Evolutionary conservation across 2,329 filamentous ascomycete species (phyloP), one percentile per base, ranked within the genome.

Genomic region (Amesomyces nigricolor): DNA sequence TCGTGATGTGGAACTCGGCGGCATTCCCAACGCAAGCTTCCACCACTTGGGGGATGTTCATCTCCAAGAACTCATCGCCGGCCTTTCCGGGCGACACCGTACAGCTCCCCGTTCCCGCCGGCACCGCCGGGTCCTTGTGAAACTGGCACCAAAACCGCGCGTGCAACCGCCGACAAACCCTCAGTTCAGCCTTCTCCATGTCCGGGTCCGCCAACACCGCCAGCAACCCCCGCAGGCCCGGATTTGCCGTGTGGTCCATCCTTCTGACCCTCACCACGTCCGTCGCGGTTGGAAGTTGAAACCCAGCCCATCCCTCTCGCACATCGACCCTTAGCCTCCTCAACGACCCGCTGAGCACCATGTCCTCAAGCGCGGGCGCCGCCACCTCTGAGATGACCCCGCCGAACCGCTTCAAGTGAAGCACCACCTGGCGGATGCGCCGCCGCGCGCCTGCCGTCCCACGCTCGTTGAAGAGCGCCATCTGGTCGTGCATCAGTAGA

Each of bases 161-260:
- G 58, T 76, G 75, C 40, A 61, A 62, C 16, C 37, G n/a, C 17
- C 63, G 63, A 51, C 67, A 67, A 39, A 75, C 68, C 60, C 65
- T 65, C 29, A 78, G 61, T 54, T 70, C 66, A 13, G 71, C 73
- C 42, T 59, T 67, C 47, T 73, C 65, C 37, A 79, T 65, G 46
- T 77, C 72, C 47, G 76, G 76, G 55, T 78, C 76, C 42, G 70
- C 65, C 52, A 79, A 62, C 16, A 78, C 63, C 50, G 66, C 64
- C 45, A 78, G 61, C 8, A 78, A 60, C 2, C 70, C 67, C 54
- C 63, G 71, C 42, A 60, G 47, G 40, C 51, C 49, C 30, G 32
- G 44, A 29, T 57, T 52, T 26, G 13, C n/a, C 14, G 14, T 37
- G 10, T 40, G 17, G 13, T 53, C 47, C 22, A 11, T 11, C 7